Base-by-base conservation (phyloP, 805 yeast species). In the Wickerhamiella domercqiae region DNA sequence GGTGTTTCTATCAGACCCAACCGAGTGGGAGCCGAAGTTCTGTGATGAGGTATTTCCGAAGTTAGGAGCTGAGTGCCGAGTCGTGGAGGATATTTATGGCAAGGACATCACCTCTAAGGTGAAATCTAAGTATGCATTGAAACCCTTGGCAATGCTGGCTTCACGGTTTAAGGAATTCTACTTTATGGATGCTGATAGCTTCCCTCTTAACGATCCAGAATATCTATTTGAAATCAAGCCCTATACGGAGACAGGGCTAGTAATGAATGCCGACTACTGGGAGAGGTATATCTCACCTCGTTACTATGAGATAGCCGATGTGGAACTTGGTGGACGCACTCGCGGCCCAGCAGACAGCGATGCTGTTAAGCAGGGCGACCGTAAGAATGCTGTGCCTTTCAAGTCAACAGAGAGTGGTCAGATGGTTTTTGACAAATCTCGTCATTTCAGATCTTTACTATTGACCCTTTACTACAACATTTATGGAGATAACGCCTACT, bases 261-360 rank as follows among this genome's bases (percentile, higher is more conserved):
- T 75, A 19, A 54, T 73, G 19, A 82, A 93, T 87, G 93, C 93
- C 1, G 94, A 82, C 56, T 82, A 75, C 55, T 82, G 94, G 94
- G 70, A 76, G 55, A 67, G 94, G 46, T 73, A 86, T 5, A 79
- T 86, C 1, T 70, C 80, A 1, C 93, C 94, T 4, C 59, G 60
- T 28, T 77, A 68, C 49, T 82, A 78, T 55, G 68, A 71, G 21
- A 73, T 82, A 45, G 81, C 81, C 0, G 79, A 73, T 2, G 60
- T 73, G 11, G 47, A 59, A 35, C 60, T 73, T 1, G 66, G 69
- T 21, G 48, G 51, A 33, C 60, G 48, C 51, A 67, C 52, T 13
- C 49, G 53, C 13, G 57, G 56, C 44, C 16, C 21, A 32, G 19
- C 26, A 13, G 16, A 36, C 24, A 18, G 55, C 16, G 67, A 47